phyloP scores from a whole-genome alignment of 2,329 filamentous ascomycete genomes.

The Alternaria sp. region DNA sequence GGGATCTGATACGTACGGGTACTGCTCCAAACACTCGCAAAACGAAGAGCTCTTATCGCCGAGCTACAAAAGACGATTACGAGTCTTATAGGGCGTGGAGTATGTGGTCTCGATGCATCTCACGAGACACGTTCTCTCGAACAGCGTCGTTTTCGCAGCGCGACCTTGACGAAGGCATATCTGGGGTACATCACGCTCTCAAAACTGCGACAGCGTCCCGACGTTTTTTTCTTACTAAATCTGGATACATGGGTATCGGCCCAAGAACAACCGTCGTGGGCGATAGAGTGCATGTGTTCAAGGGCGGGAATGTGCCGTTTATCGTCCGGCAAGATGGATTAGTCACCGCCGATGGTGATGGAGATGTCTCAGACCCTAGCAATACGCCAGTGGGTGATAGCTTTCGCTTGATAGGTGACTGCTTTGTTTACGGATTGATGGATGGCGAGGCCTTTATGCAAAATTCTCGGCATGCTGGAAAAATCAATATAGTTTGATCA shows the following conservation, averaged over 20 bases:
- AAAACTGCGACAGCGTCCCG: conserved; percentile 24
- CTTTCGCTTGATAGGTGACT: conserved; percentile 21
- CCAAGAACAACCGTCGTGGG: conserved; percentile 18
- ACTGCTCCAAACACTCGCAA: background rate
- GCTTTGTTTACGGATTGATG: conserved; percentile 26
- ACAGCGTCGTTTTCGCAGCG: conserved; percentile 20
- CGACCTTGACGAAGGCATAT: conserved; percentile 21
- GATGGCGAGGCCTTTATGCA: conserved; percentile 20
- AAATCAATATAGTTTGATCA: conserved; percentile 3
- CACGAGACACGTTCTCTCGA: conserved; percentile 21
- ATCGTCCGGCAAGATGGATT: conserved; percentile 9
- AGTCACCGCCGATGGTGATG: background rate
- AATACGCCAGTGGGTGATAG: background rate
- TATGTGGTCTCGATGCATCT: conserved; percentile 30
- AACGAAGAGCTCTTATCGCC: conserved; percentile 7
- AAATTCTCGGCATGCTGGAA: background rate
- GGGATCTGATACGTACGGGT: conserved; percentile 13
- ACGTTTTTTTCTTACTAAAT: conserved; percentile 25
- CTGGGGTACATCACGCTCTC: conserved; percentile 22
- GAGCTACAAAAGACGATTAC: conserved; percentile 16
- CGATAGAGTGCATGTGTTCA: conserved; percentile 19
- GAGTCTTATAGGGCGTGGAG: conserved; percentile 22
- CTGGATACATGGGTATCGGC: conserved; percentile 28
- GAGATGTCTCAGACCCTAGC: background rate
- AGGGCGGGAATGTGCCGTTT: conserved; percentile 24